Evolutionary conservation across 164 flowering plant genomes (phyloP), one percentile per base, ranked within the genome.

Genomic region (Chloranthus sessilifolius): DNA sequence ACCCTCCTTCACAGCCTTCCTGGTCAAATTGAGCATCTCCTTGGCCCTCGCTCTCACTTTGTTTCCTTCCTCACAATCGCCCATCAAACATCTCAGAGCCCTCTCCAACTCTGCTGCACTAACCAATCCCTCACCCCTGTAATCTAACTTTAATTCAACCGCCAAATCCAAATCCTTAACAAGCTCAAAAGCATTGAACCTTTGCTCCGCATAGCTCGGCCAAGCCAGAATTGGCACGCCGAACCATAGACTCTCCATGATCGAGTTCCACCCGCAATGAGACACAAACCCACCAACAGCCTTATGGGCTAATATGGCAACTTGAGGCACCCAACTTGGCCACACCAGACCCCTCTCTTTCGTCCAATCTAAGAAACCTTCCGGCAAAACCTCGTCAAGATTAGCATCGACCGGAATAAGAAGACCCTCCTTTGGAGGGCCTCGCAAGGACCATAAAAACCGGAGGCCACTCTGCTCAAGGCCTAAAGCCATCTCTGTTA

Each of bases 181-280:
- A 72, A 80, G 16, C 54, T 49, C 12, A 21, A 78, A 69, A 0
- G 77, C 77, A 29, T 74, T 77, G 0, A 65, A 3, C 20, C 59
- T 72, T 50, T 80, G 85, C 63, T 80, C 82, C 0, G 80, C 76
- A 20, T 43, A 59, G 26, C 70, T 6, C 20, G 85, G 82, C 82
- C 85, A 80, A 2, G 77, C 35, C 4, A 65, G 68, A 2, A 76
- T 47, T 2, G 83, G 77, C 19, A 56, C 52, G 2, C 60, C 60
- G n/a, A 36, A 47, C 52, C 52, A 56, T 6, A 56, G 2, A 52
- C 60, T 47, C 45, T 56, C 60, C 14, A 56, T 33, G 17, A 26
- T 35, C 27, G 60, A 56, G 16, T 56, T 56, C 60, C 60, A 56
- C 27, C 60, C 60, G 15, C 60, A 56, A 24, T 56, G 60, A 2